Conservation (phyloP, 129 eudicot species). For the Cynara cardunculus region DNA sequence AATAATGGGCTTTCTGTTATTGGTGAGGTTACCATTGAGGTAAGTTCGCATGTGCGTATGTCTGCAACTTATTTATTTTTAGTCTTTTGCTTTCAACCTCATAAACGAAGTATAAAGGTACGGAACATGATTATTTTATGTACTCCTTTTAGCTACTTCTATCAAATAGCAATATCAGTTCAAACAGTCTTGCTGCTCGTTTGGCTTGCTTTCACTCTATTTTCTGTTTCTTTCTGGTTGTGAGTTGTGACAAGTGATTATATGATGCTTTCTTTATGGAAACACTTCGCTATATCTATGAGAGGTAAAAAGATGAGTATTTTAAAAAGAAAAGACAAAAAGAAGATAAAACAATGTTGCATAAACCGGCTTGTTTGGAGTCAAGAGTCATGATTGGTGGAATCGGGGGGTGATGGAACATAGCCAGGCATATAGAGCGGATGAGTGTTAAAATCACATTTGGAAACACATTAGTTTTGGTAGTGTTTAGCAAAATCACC, state of each 20-base stretch:
- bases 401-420: no score
- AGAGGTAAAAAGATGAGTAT: background rate
- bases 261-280: background rate
- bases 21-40: conserved; percentile 73
- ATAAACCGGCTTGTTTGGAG: background rate
- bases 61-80: background rate
- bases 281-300: background rate
- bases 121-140: background rate
- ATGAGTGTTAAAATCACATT: background rate
- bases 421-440: background rate
- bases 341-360: background rate
- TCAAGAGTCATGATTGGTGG: background rate
- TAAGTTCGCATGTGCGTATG: conserved; percentile 1
- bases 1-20: conserved; percentile 50
- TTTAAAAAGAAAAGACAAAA: background rate
- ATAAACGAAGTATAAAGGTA: background rate
- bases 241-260: background rate
- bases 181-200: background rate
- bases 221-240: background rate
- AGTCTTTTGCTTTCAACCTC: background rate
- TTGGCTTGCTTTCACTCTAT: background rate
- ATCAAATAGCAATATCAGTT: background rate
- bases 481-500: no score
- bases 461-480: no score
- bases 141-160: background rate